Conservation (phyloP, 2,329 filamentous ascomycete genomes). For the Malbranchea zuffiana region DNA sequence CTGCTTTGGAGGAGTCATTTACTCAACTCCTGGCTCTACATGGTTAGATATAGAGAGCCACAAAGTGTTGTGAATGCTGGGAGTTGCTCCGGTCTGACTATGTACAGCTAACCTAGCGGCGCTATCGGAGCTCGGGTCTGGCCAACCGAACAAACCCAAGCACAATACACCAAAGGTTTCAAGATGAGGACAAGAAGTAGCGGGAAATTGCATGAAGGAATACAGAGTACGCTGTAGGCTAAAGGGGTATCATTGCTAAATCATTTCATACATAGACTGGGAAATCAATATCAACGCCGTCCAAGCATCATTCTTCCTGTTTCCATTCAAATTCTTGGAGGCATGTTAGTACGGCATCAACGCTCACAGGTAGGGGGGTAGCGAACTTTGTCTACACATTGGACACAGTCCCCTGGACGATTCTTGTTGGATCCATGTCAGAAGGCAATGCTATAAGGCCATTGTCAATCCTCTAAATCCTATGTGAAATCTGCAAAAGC, state of each 20-base stretch:
- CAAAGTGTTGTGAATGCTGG: not conserved
- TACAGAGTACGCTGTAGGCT: not conserved
- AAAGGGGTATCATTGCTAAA: slow-evolving; percentile 6
- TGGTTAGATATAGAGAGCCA: not conserved
- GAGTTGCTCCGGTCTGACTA: not conserved
- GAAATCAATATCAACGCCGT: no score
- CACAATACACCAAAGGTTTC: no score
- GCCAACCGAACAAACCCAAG: no score
- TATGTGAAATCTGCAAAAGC: slow-evolving; percentile 15
- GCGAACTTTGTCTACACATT: slow-evolving; percentile 88
- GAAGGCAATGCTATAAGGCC: slow-evolving; percentile 68
- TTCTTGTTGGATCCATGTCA: slow-evolving; percentile 93
- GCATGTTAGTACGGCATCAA: slow-evolving; percentile 15
- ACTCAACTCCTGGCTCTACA: not conserved
- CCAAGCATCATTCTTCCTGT: slow-evolving; percentile 26
- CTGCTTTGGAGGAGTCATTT: slow-evolving; percentile 4
- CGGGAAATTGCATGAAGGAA: no score
- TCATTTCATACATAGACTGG: no score
- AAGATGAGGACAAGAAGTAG: no score
- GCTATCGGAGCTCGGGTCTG: no score
- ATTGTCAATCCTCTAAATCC: slow-evolving; percentile 6
- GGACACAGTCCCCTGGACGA: slow-evolving; percentile 87
- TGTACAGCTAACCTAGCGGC: not conserved
- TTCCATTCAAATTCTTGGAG: slow-evolving; percentile 45
- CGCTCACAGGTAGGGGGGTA: not conserved